Base-by-base conservation (phyloP, 1,284 basidiomycete species). In the Ceraceosorus guamensis region DNA sequence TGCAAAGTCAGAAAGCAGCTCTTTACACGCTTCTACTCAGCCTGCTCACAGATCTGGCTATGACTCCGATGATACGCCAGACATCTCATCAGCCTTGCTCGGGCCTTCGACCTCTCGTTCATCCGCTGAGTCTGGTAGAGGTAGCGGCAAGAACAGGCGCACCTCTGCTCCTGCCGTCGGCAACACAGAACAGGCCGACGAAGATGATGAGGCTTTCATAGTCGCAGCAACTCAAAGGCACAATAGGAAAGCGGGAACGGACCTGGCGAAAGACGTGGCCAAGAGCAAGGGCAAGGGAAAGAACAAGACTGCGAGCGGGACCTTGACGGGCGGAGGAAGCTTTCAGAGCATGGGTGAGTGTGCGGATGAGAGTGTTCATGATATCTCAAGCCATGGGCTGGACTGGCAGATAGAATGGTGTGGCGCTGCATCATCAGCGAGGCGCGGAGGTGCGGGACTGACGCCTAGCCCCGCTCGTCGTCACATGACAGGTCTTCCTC, bases 401-500 rank as follows among this genome's bases (percentile, higher is more conserved):
- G 16, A 32, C 11, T 13, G 2, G 13, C 10, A 14, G 24, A 18
- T 48, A 24, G 14, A 33, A 52, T 52, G 5, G 37, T 11, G 11
- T 47, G 11, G 24, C 24, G 3, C 24, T 24, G 24, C 24, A 24
- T 7, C 47, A 24, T 41, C 8, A 47, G 7, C 30, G 30, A 47
- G 0, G 4, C 7, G 13, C 24, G 11, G 7, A n/a, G 5, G 16
- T 18, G n/a, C 11, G 5, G 13, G 2, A 0, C 53, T 45, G 18
- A 52, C 51, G 14, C 32, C 3, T 24, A 3, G 8, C 50, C 24
- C 16, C 5, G 11, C 49, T 8, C 16, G 31, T 35, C 11, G n/a
- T 49, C 32, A 51, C 37, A 32, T 46, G 14, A 16, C 35, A 90
- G 91, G 89, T 52, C 81, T 97, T 5, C 84, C 88, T 66, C 89